These are phyloP conservation scores for Stipa capillata DNA, from an alignment of 176 grass and related monocot species.

Conservation along the genomic window DNA sequence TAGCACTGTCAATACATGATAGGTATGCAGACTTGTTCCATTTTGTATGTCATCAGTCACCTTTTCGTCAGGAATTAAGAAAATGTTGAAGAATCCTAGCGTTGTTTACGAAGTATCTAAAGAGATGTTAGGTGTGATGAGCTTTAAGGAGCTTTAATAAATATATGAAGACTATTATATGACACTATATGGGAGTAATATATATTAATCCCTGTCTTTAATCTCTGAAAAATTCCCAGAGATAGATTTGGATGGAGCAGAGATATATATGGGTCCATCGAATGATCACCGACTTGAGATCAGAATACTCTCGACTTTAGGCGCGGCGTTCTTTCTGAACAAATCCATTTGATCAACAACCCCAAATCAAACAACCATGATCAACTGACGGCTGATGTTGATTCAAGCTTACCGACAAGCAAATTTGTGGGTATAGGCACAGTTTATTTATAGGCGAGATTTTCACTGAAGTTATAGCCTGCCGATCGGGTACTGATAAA, in stretches of 20 bases:
- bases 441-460: too few relatives aligned
- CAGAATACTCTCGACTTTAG: slow-evolving; percentile 19
- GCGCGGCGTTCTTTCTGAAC: background rate
- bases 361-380: slow-evolving; percentile 2
- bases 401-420: background rate
- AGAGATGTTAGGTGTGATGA: background rate
- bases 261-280: background rate
- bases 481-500: too few relatives aligned
- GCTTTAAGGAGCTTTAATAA: too few relatives aligned
- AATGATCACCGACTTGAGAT: slow-evolving; percentile 18
- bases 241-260: slow-evolving; percentile 11
- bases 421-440: too few relatives aligned
- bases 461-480: too few relatives aligned
- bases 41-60: background rate
- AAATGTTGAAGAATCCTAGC: slow-evolving; percentile 2
- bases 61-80: background rate
- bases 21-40: background rate
- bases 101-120: background rate
- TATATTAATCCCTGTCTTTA: background rate
- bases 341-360: slow-evolving; percentile 34
- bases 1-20: background rate
- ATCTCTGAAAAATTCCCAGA: slow-evolving; percentile 1
- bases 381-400: slow-evolving; percentile 3
- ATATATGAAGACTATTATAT: background rate
- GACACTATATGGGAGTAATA: background rate